A percentile compares a stretch with the other conserved stretches of the same genome.
Evolutionary conservation across 192 early-diverging fungal species (phyloP).

Genomic region (Glomus cerebriforme): DNA sequence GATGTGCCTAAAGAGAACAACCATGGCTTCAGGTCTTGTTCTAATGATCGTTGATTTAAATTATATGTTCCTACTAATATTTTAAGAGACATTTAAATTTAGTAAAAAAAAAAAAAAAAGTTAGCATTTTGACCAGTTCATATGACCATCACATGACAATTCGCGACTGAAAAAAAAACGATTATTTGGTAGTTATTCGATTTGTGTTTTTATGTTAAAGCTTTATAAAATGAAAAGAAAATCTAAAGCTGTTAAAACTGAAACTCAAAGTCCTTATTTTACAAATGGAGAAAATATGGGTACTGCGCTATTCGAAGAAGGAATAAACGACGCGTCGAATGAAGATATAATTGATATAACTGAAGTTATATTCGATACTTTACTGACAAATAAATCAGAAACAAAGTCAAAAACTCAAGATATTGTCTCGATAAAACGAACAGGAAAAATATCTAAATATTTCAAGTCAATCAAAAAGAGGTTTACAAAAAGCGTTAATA

Average conservation of each 20-base stretch:
- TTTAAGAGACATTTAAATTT: constrained; percentile 2
- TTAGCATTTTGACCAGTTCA: not conserved
- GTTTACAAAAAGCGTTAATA: not conserved
- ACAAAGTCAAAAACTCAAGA: not conserved
- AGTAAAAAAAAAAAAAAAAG: not conserved
- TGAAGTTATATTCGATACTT: not conserved
- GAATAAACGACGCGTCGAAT: not conserved
- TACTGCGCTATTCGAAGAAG: not conserved
- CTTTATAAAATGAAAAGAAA: not conserved
- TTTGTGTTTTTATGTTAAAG: too few species aligned
- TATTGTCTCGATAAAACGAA: not conserved
- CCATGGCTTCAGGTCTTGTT: constrained; percentile 45
- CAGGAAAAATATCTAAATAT: not conserved
- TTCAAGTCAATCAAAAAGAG: not conserved
- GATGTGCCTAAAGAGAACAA: constrained; percentile 36
- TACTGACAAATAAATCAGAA: not conserved
- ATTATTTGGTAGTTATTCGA: too few species aligned
- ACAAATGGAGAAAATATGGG: not conserved
- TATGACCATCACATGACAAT: not conserved
- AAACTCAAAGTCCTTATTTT: not conserved
- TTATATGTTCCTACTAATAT: constrained; percentile 50
- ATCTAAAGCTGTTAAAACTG: not conserved
- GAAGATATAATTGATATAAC: not conserved
- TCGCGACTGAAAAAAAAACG: not conserved
- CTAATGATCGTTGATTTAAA: constrained; percentile 38